phyloP scores from a whole-genome alignment of 1,284 basidiomycete genomes.

The Austroboletus novae-zelandiae region DNA sequence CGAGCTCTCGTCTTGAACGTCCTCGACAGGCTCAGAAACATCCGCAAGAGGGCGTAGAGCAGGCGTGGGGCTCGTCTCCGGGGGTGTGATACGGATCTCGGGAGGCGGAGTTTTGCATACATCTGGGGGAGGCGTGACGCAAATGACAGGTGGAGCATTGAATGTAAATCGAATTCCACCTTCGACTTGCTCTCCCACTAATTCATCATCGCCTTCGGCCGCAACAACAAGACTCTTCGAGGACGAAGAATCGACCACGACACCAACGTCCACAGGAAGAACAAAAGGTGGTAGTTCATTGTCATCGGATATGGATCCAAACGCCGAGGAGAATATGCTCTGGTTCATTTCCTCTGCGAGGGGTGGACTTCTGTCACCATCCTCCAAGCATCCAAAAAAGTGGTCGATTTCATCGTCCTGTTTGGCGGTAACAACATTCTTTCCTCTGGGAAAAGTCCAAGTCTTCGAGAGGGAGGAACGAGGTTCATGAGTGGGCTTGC shows the following conservation, averaged over 20 bases:
- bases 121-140: constrained; percentile 40
- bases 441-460: constrained; percentile 67
- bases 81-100: constrained; percentile 22
- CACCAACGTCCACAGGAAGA: constrained; percentile 49
- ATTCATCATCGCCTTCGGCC: constrained; percentile 44
- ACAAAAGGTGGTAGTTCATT: constrained; percentile 48
- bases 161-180: constrained; percentile 72
- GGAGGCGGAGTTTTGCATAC: constrained; percentile 38
- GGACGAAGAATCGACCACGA: constrained; percentile 39
- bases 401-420: constrained; percentile 43
- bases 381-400: constrained; percentile 74
- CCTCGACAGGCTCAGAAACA: constrained; percentile 27
- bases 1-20: constrained; percentile 31
- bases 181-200: constrained; percentile 47
- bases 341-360: constrained; percentile 50
- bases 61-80: constrained; percentile 11
- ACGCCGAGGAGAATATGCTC: constrained; percentile 52
- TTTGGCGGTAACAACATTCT: constrained; percentile 17
- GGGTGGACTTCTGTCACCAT: constrained; percentile 48
- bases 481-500: constrained; percentile 30
- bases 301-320: constrained; percentile 44
- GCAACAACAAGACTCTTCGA: constrained; percentile 37
- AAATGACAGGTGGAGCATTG: constrained; percentile 49
- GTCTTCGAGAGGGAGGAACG: constrained; percentile 54
- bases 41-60: constrained; percentile 9